Base-by-base conservation (phyloP, 352 stramenopile species). In the Phytophthora fragariaefolia region DNA sequence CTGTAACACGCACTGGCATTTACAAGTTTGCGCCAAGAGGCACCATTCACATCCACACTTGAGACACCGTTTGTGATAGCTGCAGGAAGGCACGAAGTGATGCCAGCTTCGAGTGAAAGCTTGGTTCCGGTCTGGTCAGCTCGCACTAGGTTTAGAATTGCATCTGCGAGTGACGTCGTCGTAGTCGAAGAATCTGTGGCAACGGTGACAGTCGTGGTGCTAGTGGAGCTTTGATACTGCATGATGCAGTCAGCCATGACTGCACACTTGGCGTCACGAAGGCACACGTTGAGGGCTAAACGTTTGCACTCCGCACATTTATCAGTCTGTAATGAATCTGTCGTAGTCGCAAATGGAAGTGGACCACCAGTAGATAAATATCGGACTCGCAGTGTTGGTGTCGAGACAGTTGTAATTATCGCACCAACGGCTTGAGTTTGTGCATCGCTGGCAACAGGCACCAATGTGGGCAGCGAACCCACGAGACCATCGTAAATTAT, bases 1-100 rank as follows among this genome's bases (percentile, higher is more conserved):
- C 77, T 84, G 56, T 79, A 87, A 43, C 81, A 90, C 27, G 79
- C 79, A 24, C 79, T 87, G 0, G 81, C 81, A 9, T 73, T 74
- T 20, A 86, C 72, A n/a, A 90, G 70, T 58, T 76, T 73, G 1
- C 71, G 66, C 81, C 81, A 87, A 23, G 71, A 76, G 2, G 62
- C 23, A 5, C 60, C 40, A n/a, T 69, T 81, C 17, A 77, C 74
- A 34, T 73, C 51, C 6, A 69, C 42, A 45, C 34, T 69, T 3
- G 66, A 66, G 0, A 53, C 38, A 8, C 58, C 46, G n/a, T 69
- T 51, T 9, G n/a, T 20, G 13, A 57, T 50, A 13, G 17, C 7
- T 15, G 46, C 52, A 36, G 65, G 65, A 46, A 77, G 58, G 47
- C 81, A 90, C 3, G 60, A 38, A 20, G 56, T 62, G 18, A 90